These are phyloP conservation scores for Dissoconium aciculare DNA, from an alignment of 2,329 filamentous ascomycete genomes.

Conservation along the genomic window DNA sequence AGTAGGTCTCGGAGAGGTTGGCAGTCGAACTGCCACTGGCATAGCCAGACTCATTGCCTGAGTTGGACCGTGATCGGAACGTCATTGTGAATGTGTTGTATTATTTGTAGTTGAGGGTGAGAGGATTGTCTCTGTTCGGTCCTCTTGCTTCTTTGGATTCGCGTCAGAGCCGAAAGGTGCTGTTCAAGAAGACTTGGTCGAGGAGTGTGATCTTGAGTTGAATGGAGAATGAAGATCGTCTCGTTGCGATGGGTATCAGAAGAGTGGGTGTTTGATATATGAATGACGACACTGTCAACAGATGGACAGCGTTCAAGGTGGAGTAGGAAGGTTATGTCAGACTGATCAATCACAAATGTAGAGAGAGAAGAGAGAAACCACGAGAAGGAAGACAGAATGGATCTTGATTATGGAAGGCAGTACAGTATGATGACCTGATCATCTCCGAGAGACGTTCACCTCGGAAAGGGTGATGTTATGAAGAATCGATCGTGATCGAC, in stretches of 20 bases:
- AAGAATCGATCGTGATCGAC: no score
- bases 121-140: background rate
- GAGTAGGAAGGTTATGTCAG: no score
- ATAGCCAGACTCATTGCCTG: conserved; percentile 66
- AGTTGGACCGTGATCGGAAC: conserved; percentile 14
- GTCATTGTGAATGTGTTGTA: conserved; percentile 12
- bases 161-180: no score
- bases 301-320: no score
- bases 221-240: background rate
- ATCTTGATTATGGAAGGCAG: no score
- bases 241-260: conserved; percentile 1
- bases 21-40: conserved; percentile 51
- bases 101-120: background rate
- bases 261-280: conserved; percentile 1
- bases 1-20: conserved; percentile 59
- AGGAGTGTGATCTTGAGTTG: background rate
- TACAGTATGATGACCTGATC: no score
- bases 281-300: background rate
- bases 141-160: background rate
- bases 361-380: no score
- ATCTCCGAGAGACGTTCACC: no score
- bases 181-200: background rate
- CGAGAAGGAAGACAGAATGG: no score
- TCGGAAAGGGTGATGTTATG: no score
- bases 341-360: no score